These are phyloP conservation scores for Scedosporium minutisporum DNA, from an alignment of 2,329 filamentous ascomycete genomes.

Conservation along the genomic window DNA sequence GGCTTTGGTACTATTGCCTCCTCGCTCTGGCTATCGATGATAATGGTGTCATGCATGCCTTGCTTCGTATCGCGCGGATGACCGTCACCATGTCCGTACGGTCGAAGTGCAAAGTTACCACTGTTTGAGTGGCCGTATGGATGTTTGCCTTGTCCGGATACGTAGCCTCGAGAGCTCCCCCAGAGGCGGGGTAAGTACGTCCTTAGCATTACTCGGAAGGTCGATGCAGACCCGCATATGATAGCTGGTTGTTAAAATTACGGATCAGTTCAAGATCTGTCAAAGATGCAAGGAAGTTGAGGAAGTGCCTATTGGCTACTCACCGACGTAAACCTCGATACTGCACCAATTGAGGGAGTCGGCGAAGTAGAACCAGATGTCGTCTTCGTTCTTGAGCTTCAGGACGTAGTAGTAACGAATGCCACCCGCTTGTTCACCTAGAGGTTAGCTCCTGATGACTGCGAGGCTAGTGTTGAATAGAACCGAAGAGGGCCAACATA, in stretches of 20 bases:
- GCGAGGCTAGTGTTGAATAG: not conserved
- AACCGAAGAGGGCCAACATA: not conserved
- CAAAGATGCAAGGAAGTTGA: not conserved
- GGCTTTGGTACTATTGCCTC: too few species aligned
- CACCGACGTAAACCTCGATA: not conserved
- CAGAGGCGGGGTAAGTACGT: not conserved
- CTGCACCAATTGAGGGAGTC: slow-evolving; percentile 1
- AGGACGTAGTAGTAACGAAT: not conserved
- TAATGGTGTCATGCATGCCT: not conserved
- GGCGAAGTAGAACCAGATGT: not conserved
- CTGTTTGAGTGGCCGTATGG: not conserved
- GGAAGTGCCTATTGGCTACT: not conserved
- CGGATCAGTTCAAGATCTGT: not conserved
- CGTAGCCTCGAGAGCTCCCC: not conserved
- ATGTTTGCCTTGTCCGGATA: not conserved
- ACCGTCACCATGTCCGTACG: not conserved
- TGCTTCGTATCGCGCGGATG: not conserved
- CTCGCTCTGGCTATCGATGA: too few species aligned
- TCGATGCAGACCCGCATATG: not conserved
- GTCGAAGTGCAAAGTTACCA: not conserved
- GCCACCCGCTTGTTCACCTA: not conserved
- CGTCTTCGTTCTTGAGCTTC: not conserved
- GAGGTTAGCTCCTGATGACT: not conserved
- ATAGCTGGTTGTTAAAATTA: not conserved
- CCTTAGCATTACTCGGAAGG: not conserved